Evolutionary conservation across 1,284 basidiomycete species (phyloP).

Genomic region (Melampsora occidentalis): DNA sequence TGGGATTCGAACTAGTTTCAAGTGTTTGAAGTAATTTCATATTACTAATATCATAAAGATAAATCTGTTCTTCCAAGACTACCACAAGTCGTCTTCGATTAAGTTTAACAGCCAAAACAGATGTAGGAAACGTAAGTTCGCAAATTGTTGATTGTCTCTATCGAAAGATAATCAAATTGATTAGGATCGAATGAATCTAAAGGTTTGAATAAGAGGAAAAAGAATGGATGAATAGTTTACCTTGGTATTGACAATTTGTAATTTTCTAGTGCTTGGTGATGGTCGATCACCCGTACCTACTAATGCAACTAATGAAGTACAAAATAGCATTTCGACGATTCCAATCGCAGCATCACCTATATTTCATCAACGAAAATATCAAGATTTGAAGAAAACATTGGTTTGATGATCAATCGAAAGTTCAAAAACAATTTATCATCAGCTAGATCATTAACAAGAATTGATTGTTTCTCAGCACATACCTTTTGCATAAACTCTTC

Average conservation of each 20-base stretch:
- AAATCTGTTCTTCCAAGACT: constrained; percentile 91
- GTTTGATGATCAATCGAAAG: not conserved
- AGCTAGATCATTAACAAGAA: not conserved
- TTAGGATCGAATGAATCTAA: not conserved
- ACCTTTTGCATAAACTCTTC: constrained; percentile 91
- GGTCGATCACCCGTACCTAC: constrained; percentile 80
- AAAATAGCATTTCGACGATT: constrained; percentile 99
- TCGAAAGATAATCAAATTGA: too few relatives aligned
- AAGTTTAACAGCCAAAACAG: constrained; percentile 91
- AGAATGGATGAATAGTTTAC: constrained; percentile 56
- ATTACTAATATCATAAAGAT: constrained; percentile 97
- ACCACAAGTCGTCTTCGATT: constrained; percentile 95
- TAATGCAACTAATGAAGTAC: constrained; percentile 91
- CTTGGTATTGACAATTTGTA: constrained; percentile 98
- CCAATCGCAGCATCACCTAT: constrained; percentile 85
- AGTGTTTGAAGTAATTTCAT: constrained; percentile 97
- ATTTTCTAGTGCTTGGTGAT: constrained; percentile 67
- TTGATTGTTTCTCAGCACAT: constrained; percentile 25
- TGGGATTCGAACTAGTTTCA: constrained; percentile 91
- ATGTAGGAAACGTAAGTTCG: constrained; percentile 93
- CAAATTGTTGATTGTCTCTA: constrained; percentile 98
- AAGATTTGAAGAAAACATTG: not conserved
- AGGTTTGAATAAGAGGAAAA: not conserved
- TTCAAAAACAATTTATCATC: not conserved
- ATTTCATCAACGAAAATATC: not conserved